phyloP scores from a whole-genome alignment of 1,284 basidiomycete genomes.

The Tilletia indica region DNA sequence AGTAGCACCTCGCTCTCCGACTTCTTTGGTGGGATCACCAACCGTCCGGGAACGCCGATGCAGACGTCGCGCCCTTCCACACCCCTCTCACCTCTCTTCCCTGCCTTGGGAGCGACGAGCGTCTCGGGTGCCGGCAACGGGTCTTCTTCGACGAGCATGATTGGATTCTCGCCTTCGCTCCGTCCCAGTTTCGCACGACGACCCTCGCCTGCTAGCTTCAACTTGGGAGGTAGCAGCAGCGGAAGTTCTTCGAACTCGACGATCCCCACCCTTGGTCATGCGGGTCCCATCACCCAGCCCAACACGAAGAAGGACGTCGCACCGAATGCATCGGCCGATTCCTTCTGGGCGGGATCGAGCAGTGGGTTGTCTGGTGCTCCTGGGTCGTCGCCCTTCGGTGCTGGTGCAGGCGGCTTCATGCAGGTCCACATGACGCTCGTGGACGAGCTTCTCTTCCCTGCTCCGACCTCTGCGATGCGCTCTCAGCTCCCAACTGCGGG shows the following conservation, averaged over 20 bases:
- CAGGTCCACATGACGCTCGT: slow-evolving; percentile 7
- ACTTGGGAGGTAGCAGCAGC: slow-evolving; percentile 3
- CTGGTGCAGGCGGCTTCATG: slow-evolving; percentile 6
- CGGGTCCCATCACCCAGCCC: slow-evolving; percentile 25
- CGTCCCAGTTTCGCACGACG: slow-evolving; percentile 31
- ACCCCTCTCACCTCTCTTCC: slow-evolving; percentile 20
- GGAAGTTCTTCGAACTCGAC: not conserved
- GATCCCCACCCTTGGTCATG: not conserved
- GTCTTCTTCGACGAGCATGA: not conserved
- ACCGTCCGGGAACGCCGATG: slow-evolving; percentile 9
- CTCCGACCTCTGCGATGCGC: not conserved
- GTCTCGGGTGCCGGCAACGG: not conserved
- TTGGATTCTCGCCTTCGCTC: slow-evolving; percentile 32
- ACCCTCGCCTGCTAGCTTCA: slow-evolving; percentile 22
- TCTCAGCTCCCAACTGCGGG: not conserved
- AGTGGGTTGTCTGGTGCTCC: not conserved
- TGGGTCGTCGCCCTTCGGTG: slow-evolving; percentile 5
- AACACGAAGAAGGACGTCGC: slow-evolving; percentile 45
- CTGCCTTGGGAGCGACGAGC: not conserved
- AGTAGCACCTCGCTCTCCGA: slow-evolving; percentile 9
- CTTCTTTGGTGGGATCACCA: slow-evolving; percentile 22
- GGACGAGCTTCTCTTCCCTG: not conserved
- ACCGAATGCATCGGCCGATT: slow-evolving; percentile 17
- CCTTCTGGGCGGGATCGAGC: slow-evolving; percentile 11
- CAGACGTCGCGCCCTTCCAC: slow-evolving; percentile 29